Base-by-base conservation (phyloP, 306 rosid genomes). In the Geum urbanum region DNA sequence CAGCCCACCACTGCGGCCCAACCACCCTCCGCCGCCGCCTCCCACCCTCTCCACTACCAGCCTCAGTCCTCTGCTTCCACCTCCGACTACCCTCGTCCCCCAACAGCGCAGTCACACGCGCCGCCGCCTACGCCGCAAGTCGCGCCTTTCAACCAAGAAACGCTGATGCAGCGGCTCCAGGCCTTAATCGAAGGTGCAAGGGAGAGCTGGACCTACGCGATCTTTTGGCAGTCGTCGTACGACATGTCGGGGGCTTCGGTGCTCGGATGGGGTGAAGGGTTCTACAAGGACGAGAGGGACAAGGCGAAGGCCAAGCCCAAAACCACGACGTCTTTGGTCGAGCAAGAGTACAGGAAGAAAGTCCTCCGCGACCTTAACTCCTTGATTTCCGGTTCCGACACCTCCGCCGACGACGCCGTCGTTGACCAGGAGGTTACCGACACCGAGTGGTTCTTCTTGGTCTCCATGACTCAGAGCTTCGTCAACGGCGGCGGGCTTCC, bases 221-320 rank as follows among this genome's bases (percentile, higher is more conserved):
- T 94, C 55, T 94, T 94, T 85, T 92, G 99, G 99, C 99, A 91
- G 76, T 81, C 89, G 1, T 87, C 97, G 0, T 87, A 85, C 22
- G 95, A 94, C 43, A 73, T 67, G 67, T 55, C 92, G 11, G 86
- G 88, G 22, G 50, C 72, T n/a, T 49, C 90, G 0, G 81, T 91
- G 8, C 84, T 94, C 32, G 97, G 92, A 2, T 94, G 99, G 97
- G 99, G 97, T 4, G 97, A 94, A 35, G 97, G 97, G 0, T 94
- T 91, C 72, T 94, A 94, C 70, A 94, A 87, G 69, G 99, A 97
- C 18, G 96, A 94, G 16, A 92, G 88, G 37, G 89, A 84, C 44
- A 88, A 88, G 67, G 70, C 49, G 0, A 84, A 82, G 16, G 70
- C 74, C 1, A 89, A 85, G 59, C 71, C 74, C 19, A 77, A 82